Base-by-base conservation (phyloP, 768 basidiomycete genomes). In the Boletus subcaerulescens region DNA sequence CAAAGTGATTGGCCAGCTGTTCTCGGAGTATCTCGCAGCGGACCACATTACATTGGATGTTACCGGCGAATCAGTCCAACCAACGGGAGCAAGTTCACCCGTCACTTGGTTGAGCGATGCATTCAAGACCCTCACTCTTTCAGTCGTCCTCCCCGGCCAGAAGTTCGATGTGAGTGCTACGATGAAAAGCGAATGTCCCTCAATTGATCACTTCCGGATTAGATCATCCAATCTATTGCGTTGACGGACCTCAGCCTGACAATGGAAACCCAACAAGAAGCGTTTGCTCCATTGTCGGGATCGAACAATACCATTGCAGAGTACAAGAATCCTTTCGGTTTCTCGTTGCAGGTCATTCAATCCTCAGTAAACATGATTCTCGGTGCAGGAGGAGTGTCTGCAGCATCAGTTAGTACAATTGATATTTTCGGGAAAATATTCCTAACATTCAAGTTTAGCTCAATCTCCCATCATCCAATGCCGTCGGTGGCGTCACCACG, bases 291-390 rank as follows among this genome's bases (percentile, higher is more conserved):
- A 0, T 72, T 78, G n/a, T 72, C 85, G 0, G 79, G 81, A 57
- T 87, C 85, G 5, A 69, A 77, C 39, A 68, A 74, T 48, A 83
- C 83, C 0, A 50, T 83, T 4, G 84, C 82, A 15, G 71, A 76
- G 58, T 87, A 86, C 67, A 81, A 80, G 68, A 90, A 89, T 68
- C 87, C 88, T 1, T 89, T 89, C 65, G 87, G 87, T 4, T 90
- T 90, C 71, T 80, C 83, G 12, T 65, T 89, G 50, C 85, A 88
- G 61, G 84, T 87, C 22, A 66, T 83, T 12, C 74, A 80, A 58
- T 73, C 82, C 3, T 76, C 77, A 1, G 76, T 87, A 61, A 76
- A 78, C 22, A 79, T 89, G 58, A 74, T 74, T 45, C 68, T 90
- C 44, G 73, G 70, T 17, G 70, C 70, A 6, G 72, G 73, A 20